These are phyloP conservation scores for Quaeritorhiza haematococci DNA, from an alignment of 371 early-diverging fungal genomes.

Conservation along the genomic window DNA sequence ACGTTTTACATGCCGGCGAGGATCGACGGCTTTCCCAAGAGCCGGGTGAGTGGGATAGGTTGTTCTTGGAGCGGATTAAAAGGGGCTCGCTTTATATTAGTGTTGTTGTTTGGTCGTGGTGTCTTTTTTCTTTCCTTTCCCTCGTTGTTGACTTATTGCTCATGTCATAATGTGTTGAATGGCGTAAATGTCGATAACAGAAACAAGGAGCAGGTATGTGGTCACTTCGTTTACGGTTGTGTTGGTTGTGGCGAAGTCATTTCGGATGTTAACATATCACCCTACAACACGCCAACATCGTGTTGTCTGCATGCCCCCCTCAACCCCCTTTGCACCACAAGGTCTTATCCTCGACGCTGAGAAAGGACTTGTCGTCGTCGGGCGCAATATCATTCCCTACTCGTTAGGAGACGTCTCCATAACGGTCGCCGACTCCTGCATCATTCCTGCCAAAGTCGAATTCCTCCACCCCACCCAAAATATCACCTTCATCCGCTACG, in stretches of 20 bases:
- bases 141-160: too few species aligned
- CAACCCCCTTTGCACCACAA: too few species aligned
- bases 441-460: constrained; percentile 35
- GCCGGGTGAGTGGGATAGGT: constrained; percentile 48
- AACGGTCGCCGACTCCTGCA: constrained; percentile 62
- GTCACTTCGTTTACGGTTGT: too few species aligned
- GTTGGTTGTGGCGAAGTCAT: too few species aligned
- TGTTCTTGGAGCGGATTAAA: too few species aligned
- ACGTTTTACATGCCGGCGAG: constrained; percentile 30
- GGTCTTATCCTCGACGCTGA: constrained; percentile 75
- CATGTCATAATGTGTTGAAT: too few species aligned
- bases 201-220: constrained; percentile 68
- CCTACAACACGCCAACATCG: too few species aligned
- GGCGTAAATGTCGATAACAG: too few species aligned
- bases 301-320: too few species aligned
- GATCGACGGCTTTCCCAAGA: constrained; percentile 39
- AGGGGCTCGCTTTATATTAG: too few species aligned
- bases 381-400: constrained; percentile 74
- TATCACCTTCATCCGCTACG: constrained; percentile 68
- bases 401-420: constrained; percentile 66
- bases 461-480: constrained; percentile 83
- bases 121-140: background rate
- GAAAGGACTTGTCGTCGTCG: constrained; percentile 74
- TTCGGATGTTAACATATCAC: too few species aligned
- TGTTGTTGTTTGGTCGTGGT: background rate